Base-by-base conservation (phyloP, 441 rosid genomes). In the Isatis lusitanica region DNA sequence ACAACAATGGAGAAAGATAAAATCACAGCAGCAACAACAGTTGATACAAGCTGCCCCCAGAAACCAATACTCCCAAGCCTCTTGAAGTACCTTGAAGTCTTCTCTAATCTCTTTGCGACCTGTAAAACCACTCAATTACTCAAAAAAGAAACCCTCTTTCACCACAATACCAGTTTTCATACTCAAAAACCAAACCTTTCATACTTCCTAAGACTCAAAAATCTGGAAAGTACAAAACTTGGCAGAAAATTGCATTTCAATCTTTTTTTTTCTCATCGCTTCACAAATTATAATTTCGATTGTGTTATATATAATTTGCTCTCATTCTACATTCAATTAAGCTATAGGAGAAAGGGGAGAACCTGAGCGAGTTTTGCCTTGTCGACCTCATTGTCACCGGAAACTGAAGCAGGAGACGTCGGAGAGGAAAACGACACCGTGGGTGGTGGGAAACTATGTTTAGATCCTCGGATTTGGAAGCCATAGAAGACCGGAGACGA, bases 31-130 rank as follows among this genome's bases (percentile, higher is more conserved):
- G 98, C 88, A 4, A 93, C 99, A 9, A 84, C 81, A 1, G 98
- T 87, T 73, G 91, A 90, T 10, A 90, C 86, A 15, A 96, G 86
- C 88, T 96, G 99, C 51, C 94, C 95, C 98, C 98, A 96, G 79
- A 96, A 93, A 68, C 97, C 98, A 53, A 89, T 81, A 84, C 83
- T 83, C 13, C 98, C 99, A 47, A 96, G 81, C 79, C 97, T 83
- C 90, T 84, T 91, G 79, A 96, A 96, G 77, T 87, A 82, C 79
- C 93, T 90, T 3, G 99, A 85, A 31, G 99, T 96, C 76, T 74
- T 88, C 79, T 87, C 98, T 58, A 96, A 83, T 80, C 97, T 91
- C 87, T 89, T 96, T 7, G 98, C 84, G 1, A 93, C 99, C 99
- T 96, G 76, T 35, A 10, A 63, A 42, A 56, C 13, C 35, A 63